Evolutionary conservation across 345 rosid genomes (phyloP).

Genomic region (Salix brachista): DNA sequence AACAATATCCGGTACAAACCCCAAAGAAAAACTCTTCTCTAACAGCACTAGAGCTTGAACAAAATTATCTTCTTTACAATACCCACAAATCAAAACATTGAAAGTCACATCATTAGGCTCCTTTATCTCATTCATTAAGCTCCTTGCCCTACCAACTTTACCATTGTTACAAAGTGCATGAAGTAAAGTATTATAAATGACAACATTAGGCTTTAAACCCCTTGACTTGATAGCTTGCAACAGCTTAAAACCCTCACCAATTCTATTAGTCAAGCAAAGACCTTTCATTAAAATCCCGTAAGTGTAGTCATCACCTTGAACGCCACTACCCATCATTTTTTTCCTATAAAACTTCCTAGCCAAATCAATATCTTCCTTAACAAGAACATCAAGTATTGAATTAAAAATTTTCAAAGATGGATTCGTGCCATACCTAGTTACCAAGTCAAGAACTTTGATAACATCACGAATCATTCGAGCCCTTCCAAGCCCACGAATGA

Average conservation of each 20-base stretch:
- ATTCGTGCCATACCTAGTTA: conserved; percentile 36
- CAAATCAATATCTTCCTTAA: conserved; percentile 78
- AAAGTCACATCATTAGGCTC: conserved; percentile 70
- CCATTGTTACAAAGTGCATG: conserved; percentile 67
- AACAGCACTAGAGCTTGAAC: conserved; percentile 69
- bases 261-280: conserved; percentile 81
- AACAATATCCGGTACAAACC: conserved; percentile 60
- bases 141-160: conserved; percentile 82
- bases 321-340: conserved; percentile 66
- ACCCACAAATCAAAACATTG: conserved; percentile 68
- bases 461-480: conserved; percentile 48
- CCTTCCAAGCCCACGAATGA: conserved; percentile 65
- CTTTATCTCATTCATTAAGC: conserved; percentile 68
- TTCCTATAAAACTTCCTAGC: conserved; percentile 71
- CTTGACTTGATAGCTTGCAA: conserved; percentile 63
- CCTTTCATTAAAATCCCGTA: conserved; percentile 89
- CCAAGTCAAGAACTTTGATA: conserved; percentile 52
- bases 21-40: conserved; percentile 66
- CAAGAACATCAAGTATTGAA: conserved; percentile 71
- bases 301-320: conserved; percentile 76
- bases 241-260: conserved; percentile 77
- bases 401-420: conserved; percentile 71
- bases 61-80: conserved; percentile 61
- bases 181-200: conserved; percentile 69
- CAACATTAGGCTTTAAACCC: conserved; percentile 48